These are phyloP conservation scores for Aspergillus diversus DNA, from an alignment of 495 filamentous ascomycete genomes.

Conservation along the genomic window DNA sequence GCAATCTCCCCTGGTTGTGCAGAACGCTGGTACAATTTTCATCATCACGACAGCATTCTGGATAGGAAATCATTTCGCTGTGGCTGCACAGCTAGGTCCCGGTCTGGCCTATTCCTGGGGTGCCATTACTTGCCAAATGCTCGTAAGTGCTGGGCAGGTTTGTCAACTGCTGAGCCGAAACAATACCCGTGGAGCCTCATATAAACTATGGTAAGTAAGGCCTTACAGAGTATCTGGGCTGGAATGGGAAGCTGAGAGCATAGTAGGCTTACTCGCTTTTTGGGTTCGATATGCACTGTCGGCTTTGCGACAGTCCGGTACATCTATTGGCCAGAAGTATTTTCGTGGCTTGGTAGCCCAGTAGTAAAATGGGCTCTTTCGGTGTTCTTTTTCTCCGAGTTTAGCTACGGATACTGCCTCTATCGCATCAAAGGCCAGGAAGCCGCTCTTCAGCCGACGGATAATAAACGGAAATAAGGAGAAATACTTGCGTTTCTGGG, in stretches of 20 bases:
- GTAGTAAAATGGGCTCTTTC: background rate
- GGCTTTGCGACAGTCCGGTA: conserved; percentile 4
- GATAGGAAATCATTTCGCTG: background rate
- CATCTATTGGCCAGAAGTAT: conserved; percentile 6
- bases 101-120: conserved; percentile 16
- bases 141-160: conserved; percentile 12
- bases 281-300: conserved; percentile 2
- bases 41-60: background rate
- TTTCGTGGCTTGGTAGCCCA: background rate
- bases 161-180: conserved; percentile 18
- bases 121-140: conserved; percentile 16
- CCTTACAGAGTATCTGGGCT: no score
- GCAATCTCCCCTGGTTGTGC: background rate
- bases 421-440: conserved; percentile 5
- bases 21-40: background rate
- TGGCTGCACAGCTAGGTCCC: conserved; percentile 17
- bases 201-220: conserved; percentile 17
- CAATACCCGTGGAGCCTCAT: conserved; percentile 20
- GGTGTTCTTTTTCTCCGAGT: conserved; percentile 5
- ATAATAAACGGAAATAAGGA: conserved; percentile 6
- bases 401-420: conserved; percentile 4
- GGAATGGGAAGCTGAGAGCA: background rate
- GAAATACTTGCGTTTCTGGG: background rate
- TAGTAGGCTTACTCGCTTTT: conserved; percentile 13
- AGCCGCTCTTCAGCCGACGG: background rate